Percentiles rank a stretch among this genome's conserved stretches.
Conservation (phyloP, 2,329 filamentous ascomycete species). For the Eutypa lata region DNA sequence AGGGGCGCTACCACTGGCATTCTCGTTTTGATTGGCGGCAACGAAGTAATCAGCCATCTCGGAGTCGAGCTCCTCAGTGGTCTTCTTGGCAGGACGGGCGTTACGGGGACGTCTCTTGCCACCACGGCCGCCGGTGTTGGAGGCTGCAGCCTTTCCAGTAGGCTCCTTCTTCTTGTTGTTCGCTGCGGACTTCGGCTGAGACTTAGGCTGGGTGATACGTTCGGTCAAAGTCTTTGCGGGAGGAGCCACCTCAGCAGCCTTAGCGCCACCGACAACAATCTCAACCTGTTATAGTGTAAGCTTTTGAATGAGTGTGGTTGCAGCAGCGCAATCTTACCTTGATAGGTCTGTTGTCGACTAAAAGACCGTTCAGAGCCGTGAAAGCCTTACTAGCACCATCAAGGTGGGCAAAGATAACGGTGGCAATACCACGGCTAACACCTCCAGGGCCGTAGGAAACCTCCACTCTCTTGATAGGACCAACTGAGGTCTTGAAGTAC, state of each 20-base stretch:
- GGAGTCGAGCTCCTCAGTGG: slow-evolving; percentile 88
- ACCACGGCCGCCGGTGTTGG: slow-evolving; percentile 43
- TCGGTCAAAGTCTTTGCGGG: slow-evolving; percentile 72
- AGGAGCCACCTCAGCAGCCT: slow-evolving; percentile 64
- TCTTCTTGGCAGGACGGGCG: slow-evolving; percentile 76
- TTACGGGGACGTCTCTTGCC: slow-evolving; percentile 55
- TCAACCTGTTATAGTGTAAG: slow-evolving; percentile 65
- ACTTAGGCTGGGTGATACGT: slow-evolving; percentile 72
- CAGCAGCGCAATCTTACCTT: slow-evolving; percentile 60
- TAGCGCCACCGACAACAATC: slow-evolving; percentile 77
- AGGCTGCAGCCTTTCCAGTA: slow-evolving; percentile 40
- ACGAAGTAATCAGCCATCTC: slow-evolving; percentile 98
- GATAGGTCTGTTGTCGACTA: slow-evolving; percentile 86
- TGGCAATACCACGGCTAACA: slow-evolving; percentile 86
- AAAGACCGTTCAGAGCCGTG: slow-evolving; percentile 78
- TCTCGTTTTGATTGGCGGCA: slow-evolving; percentile 40
- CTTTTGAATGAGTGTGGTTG: neutral
- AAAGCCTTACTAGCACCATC: slow-evolving; percentile 84
- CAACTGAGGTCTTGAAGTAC: slow-evolving; percentile 87
- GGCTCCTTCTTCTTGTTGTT: slow-evolving; percentile 62
- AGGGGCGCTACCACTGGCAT: slow-evolving; percentile 43
- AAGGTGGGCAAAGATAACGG: slow-evolving; percentile 77
- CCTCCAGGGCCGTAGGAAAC: slow-evolving; percentile 92
- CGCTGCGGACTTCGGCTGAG: slow-evolving; percentile 79
- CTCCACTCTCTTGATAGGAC: slow-evolving; percentile 85